Conservation (phyloP, 306 rosid genomes). For the Prunus kanzakura region DNA sequence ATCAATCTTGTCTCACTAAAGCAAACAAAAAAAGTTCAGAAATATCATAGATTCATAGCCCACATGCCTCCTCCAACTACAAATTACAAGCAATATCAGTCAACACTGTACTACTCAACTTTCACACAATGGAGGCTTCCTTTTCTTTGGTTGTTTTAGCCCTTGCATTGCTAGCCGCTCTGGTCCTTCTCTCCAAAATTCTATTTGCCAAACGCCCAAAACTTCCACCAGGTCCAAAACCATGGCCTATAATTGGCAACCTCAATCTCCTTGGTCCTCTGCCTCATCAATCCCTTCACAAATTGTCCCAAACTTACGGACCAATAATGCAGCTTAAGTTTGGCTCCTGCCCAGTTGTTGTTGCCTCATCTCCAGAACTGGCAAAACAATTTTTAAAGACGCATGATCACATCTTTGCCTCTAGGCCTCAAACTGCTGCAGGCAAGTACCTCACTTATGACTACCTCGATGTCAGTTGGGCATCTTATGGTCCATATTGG, state of each 20-base stretch:
- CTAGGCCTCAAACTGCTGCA: conserved; percentile 32
- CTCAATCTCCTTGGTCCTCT: conserved; percentile 36
- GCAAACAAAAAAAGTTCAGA: no score
- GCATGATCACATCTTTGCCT: conserved; percentile 27
- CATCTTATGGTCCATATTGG: conserved; percentile 29
- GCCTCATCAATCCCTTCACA: conserved; percentile 37
- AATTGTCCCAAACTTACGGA: conserved; percentile 30
- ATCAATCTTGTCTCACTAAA: no score
- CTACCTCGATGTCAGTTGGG: conserved; percentile 14
- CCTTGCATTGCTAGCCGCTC: no score
- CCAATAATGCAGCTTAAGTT: conserved; percentile 31
- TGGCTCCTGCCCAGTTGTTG: conserved; percentile 28
- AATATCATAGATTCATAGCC: no score
- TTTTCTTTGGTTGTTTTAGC: no score
- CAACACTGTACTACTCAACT: no score
- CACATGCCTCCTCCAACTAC: no score
- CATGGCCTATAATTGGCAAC: conserved; percentile 50
- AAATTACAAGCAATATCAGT: no score
- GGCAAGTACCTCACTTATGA: conserved; percentile 27
- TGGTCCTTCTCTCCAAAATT: no score
- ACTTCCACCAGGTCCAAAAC: conserved; percentile 47
- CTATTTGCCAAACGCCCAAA: no score
- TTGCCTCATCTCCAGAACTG: conserved; percentile 26
- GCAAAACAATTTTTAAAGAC: conserved; percentile 18
- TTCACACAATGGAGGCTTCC: no score